Evolutionary conservation across 2,329 filamentous ascomycete species (phyloP).

Genomic region (Tolypocladium amazonense): DNA sequence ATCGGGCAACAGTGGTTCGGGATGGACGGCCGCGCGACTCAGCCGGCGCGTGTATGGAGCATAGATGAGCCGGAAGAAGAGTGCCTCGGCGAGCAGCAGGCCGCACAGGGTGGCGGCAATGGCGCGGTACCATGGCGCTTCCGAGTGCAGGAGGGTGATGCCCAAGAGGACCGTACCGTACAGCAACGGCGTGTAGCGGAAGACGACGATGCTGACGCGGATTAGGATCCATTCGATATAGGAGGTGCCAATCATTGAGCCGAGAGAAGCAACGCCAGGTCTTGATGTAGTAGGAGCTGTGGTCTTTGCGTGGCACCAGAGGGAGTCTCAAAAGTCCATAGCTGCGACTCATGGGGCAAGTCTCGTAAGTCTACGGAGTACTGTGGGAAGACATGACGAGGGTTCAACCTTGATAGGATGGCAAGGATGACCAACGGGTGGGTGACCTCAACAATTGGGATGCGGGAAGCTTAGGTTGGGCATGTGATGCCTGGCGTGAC

Average conservation of each 20-base stretch:
- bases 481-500: neutral
- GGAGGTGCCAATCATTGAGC: conserved; percentile 26
- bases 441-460: neutral
- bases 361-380: too few species aligned
- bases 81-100: conserved; percentile 26
- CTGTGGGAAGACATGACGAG: too few species aligned
- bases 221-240: conserved; percentile 31
- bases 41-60: conserved; percentile 29
- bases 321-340: too few species aligned
- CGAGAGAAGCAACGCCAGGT: neutral
- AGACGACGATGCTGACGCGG: conserved; percentile 29
- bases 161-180: conserved; percentile 20
- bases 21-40: conserved; percentile 26
- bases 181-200: conserved; percentile 32
- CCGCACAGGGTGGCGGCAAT: conserved; percentile 11
- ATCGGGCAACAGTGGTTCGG: conserved; percentile 27
- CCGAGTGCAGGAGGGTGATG: conserved; percentile 6
- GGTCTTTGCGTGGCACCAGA: neutral
- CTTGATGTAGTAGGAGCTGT: neutral
- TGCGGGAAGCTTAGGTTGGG: neutral
- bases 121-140: neutral
- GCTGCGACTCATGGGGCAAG: too few species aligned
- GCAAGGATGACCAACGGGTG: neutral
- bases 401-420: neutral
- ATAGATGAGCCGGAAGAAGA: conserved; percentile 33